These are phyloP conservation scores for Aspergillus clavatus DNA, from an alignment of 2,329 filamentous ascomycete genomes.

Conservation along the genomic window DNA sequence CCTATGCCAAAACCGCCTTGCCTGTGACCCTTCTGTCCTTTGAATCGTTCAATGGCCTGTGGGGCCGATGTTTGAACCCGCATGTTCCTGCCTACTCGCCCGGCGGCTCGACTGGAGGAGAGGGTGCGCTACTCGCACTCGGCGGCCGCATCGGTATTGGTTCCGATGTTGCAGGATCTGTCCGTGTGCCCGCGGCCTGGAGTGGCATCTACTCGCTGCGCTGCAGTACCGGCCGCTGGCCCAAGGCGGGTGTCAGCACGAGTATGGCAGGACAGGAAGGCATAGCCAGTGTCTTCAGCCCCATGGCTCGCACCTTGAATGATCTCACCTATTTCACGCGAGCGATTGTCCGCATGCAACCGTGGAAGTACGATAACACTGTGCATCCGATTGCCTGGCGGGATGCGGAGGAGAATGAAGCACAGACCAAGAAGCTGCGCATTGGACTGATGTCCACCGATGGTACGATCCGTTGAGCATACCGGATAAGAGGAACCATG, in stretches of 20 bases:
- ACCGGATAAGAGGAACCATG: too few species aligned
- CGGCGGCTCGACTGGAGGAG: conserved; percentile 82
- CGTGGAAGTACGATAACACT: conserved; percentile 83
- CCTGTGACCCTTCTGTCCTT: conserved; percentile 84
- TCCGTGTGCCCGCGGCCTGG: conserved; percentile 82
- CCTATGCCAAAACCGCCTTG: conserved; percentile 88
- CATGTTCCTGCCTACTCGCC: conserved; percentile 81
- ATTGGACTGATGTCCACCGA: conserved; percentile 76
- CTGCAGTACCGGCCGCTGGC: conserved; percentile 87
- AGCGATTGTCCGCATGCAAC: conserved; percentile 71
- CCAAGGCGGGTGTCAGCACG: conserved; percentile 75
- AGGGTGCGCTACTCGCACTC: conserved; percentile 74
- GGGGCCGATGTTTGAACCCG: conserved; percentile 77
- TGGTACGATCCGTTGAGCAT: conserved; percentile 33
- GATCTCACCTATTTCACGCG: conserved; percentile 82
- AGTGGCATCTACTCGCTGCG: conserved; percentile 81
- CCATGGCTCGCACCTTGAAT: conserved; percentile 80
- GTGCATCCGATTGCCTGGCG: conserved; percentile 84
- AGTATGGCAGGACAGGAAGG: conserved; percentile 93
- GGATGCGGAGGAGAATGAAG: conserved; percentile 55
- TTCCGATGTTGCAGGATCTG: conserved; percentile 84
- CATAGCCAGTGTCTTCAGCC: conserved; percentile 81
- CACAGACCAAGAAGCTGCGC: conserved; percentile 58
- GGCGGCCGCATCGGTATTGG: conserved; percentile 83
- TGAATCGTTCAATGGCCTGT: conserved; percentile 73